Evolutionary conservation across 345 rosid genomes (phyloP), one percentile per base, ranked within the genome.

Genomic region (Litchi chinensis): DNA sequence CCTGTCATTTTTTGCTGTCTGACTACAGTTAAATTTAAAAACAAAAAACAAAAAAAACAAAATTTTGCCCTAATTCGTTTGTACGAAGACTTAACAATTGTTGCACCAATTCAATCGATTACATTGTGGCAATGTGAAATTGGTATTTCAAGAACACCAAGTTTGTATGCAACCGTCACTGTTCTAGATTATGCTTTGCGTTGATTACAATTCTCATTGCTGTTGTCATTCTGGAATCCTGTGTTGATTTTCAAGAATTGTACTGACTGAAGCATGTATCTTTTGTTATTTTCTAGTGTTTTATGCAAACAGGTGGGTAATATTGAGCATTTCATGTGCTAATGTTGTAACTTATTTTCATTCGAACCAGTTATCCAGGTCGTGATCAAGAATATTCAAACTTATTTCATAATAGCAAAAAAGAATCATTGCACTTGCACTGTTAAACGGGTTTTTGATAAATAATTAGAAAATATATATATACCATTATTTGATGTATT

Each of bases 1-100:
- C 75, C 68, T 59, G 62, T 60, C 69, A 69, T 77, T 77, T 75
- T 72, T 77, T 57, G 74, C 65, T 40, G 57, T 68, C 67, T 57
- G 48, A 60, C 68, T 43, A 70, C 60, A 77, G 41, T 77, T 43
- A 28, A 69, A 69, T 43, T 69, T 10, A 52, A 52, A 41, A 52
- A 52, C 57, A 13, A 52, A 52, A 16, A 60, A 2, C 28, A 6
- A 9, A 60, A 60, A 60, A 57, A 1, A 8, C 15, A 68, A 68
- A 68, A 39, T 40, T 57, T 68, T 68, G 19, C 60, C 57, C 59
- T 6, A 19, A 39, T 77, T 57, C 44, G 18, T 41, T 59, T 18
- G 74, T 68, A 56, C 13, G 73, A 77, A 24, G 74, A 24, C 66
- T 8, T 64, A 19, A 26, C 69, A 68, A 44, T n/a, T 19, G 44